Conservation (phyloP, 352 stramenopile genomes). For the Phytophthora boehmeriae region DNA sequence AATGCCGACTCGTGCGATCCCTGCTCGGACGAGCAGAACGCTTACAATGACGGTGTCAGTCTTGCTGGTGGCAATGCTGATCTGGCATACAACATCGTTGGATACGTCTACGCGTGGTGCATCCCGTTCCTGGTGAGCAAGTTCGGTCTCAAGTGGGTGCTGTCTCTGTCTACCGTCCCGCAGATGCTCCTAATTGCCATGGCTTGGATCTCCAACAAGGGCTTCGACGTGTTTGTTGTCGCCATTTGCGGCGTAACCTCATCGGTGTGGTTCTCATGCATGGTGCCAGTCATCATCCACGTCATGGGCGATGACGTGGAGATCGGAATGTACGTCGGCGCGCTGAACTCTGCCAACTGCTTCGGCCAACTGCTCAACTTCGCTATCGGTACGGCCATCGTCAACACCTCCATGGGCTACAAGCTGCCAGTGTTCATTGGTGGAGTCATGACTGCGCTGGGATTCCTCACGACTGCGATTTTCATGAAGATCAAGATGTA, state of each 20-base stretch:
- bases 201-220: slow-evolving; percentile 41
- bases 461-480: slow-evolving; percentile 43
- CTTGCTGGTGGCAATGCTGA: slow-evolving; percentile 41
- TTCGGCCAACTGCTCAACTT: slow-evolving; percentile 40
- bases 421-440: slow-evolving; percentile 41
- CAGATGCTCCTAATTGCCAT: slow-evolving; percentile 50
- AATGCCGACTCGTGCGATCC: slow-evolving; percentile 31
- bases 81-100: slow-evolving; percentile 45
- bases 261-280: slow-evolving; percentile 34
- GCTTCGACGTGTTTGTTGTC: slow-evolving; percentile 42
- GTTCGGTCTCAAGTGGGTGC: slow-evolving; percentile 44
- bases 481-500: slow-evolving; percentile 68
- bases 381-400: slow-evolving; percentile 26
- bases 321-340: slow-evolving; percentile 44
- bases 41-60: slow-evolving; percentile 49
- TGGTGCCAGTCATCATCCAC: slow-evolving; percentile 23
- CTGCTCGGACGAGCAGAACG: slow-evolving; percentile 33
- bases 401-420: slow-evolving; percentile 41
- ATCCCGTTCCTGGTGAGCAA: slow-evolving; percentile 43
- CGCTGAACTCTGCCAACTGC: slow-evolving; percentile 70
- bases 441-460: slow-evolving; percentile 29
- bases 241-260: slow-evolving; percentile 48
- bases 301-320: slow-evolving; percentile 28
- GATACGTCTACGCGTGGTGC: slow-evolving; percentile 43
- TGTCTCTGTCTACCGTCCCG: slow-evolving; percentile 32